Conservation (phyloP, 1,139 yeast species). For the Arxiozyma slooffiae region DNA sequence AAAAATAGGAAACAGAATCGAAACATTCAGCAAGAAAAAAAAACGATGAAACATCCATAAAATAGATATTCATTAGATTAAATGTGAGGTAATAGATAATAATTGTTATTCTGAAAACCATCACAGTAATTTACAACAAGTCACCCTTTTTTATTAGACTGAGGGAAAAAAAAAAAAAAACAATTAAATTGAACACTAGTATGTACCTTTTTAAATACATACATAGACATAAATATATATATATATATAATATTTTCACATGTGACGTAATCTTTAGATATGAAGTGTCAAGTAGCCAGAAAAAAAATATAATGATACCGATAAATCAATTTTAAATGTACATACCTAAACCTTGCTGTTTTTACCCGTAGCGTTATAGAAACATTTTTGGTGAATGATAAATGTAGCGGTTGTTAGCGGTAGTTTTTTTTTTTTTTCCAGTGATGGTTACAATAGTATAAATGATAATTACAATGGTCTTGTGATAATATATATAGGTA, state of each 20-base stretch:
- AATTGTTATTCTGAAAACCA: too few relatives aligned
- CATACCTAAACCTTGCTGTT: neutral
- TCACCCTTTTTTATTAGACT: neutral
- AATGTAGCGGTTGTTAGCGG: neutral
- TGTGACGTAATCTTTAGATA: neutral
- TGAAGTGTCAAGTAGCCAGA: neutral
- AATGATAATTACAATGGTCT: neutral
- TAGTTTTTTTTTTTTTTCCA: neutral
- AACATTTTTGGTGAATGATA: neutral
- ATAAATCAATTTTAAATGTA: neutral
- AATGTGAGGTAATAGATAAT: neutral
- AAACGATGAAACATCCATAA: neutral
- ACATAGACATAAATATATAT: neutral
- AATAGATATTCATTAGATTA: too few relatives aligned
- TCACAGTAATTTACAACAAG: neutral
- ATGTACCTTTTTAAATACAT: too few relatives aligned
- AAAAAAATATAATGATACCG: neutral
- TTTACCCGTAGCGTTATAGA: neutral
- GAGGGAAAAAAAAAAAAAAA: neutral
- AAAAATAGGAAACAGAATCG: neutral
- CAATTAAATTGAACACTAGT: too few relatives aligned
- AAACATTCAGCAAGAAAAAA: neutral
- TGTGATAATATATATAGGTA: too few relatives aligned
- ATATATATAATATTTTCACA: neutral
- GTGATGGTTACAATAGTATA: neutral